A percentile compares a stretch with the other conserved stretches of the same genome.
Conservation (phyloP, 192 early-diverging fungal species). For the Chytriomyces sp. region DNA sequence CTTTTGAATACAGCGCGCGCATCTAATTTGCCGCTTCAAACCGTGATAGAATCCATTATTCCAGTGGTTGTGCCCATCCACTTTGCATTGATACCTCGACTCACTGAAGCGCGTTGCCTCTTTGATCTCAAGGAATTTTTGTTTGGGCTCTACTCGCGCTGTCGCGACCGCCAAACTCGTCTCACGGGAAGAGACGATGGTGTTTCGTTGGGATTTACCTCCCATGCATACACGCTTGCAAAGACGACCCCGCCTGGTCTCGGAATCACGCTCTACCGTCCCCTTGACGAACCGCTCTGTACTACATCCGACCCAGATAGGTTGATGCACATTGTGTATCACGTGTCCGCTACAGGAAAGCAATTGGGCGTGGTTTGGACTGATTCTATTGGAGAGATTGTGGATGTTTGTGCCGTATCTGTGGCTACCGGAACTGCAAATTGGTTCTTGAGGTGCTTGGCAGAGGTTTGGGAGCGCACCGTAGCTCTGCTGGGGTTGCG, state of each 20-base stretch:
- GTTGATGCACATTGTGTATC: slow-evolving; percentile 12
- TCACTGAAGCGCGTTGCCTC: slow-evolving; percentile 2
- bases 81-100: slow-evolving; percentile 11
- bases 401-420: neutral
- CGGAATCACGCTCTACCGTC: slow-evolving; percentile 16
- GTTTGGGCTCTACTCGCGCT: slow-evolving; percentile 23
- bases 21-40: neutral
- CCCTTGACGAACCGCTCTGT: neutral
- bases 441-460: slow-evolving; percentile 17
- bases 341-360: neutral
- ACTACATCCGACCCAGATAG: slow-evolving; percentile 20
- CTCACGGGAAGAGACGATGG: neutral
- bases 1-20: neutral
- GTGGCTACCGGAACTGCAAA: neutral
- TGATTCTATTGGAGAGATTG: slow-evolving; percentile 23
- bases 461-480: slow-evolving; percentile 21
- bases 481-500: neutral
- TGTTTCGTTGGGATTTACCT: neutral
- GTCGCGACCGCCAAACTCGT: neutral
- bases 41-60: neutral
- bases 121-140: slow-evolving; percentile 10
- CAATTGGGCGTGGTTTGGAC: slow-evolving; percentile 8
- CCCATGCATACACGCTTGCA: slow-evolving; percentile 11
- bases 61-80: slow-evolving; percentile 20
- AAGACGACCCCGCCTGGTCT: neutral